Percentiles rank a stretch among this genome's conserved stretches.
Evolutionary conservation across 805 yeast species (phyloP).

Genomic region (Priceomyces fermenticarens): DNA sequence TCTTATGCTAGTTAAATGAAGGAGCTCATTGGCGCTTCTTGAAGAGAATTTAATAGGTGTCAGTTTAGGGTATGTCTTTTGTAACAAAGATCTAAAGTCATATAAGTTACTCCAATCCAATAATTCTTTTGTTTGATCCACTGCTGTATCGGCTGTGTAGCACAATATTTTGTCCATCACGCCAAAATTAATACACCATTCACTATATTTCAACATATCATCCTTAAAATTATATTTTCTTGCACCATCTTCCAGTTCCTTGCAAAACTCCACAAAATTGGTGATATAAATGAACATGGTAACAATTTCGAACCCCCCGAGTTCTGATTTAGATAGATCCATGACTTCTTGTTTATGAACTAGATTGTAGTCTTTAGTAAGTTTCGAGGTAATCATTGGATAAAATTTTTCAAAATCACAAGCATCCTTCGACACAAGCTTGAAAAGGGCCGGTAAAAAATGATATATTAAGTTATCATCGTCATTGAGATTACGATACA

Average conservation of each 20-base stretch:
- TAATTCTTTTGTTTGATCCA: slow-evolving; percentile 29
- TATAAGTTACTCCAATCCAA: slow-evolving; percentile 50
- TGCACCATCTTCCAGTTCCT: slow-evolving; percentile 40
- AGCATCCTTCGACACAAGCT: slow-evolving; percentile 38
- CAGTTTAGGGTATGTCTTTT: slow-evolving; percentile 61
- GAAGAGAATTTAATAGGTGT: slow-evolving; percentile 52
- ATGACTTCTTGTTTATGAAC: slow-evolving; percentile 20
- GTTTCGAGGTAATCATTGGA: slow-evolving; percentile 33
- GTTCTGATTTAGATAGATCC: slow-evolving; percentile 29
- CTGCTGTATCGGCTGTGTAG: slow-evolving; percentile 54
- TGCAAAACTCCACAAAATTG: slow-evolving; percentile 67
- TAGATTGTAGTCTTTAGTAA: slow-evolving; percentile 23
- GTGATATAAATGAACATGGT: slow-evolving; percentile 51
- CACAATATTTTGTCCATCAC: slow-evolving; percentile 68
- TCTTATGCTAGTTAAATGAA: slow-evolving; percentile 24
- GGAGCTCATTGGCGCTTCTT: slow-evolving; percentile 34
- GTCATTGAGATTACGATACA: slow-evolving; percentile 44
- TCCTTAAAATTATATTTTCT: slow-evolving; percentile 50
- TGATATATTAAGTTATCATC: slow-evolving; percentile 66
- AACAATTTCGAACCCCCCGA: slow-evolving; percentile 40
- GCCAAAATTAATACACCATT: slow-evolving; percentile 57
- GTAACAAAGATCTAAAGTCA: slow-evolving; percentile 64
- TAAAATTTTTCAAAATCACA: slow-evolving; percentile 31
- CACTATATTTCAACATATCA: slow-evolving; percentile 59
- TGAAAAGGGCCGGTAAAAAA: slow-evolving; percentile 58